phyloP scores from a whole-genome alignment of 345 rosid genomes.

The Syzygium aqueum region DNA sequence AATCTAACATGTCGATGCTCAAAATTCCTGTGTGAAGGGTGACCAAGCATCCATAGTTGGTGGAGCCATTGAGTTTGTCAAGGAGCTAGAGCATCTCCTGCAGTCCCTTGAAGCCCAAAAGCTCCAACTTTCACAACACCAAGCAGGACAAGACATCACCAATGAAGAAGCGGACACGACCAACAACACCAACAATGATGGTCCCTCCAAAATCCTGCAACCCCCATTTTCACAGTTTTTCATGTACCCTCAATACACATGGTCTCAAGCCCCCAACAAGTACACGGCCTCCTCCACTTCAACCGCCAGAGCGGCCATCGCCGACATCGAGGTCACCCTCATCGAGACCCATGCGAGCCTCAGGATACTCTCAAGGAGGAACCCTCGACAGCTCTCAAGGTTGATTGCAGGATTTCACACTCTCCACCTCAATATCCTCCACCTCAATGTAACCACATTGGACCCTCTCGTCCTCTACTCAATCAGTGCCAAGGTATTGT shows the following conservation, averaged over 20 bases:
- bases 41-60: constrained; percentile 95
- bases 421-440: constrained; percentile 61
- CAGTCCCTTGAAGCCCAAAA: constrained; percentile 65
- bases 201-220: neutral
- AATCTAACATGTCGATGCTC: neutral
- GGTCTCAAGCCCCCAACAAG: constrained; percentile 43
- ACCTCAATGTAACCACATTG: constrained; percentile 55
- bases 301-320: constrained; percentile 33
- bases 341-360: constrained; percentile 84
- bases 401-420: constrained; percentile 54
- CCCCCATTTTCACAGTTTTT: constrained; percentile 45
- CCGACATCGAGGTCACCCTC: constrained; percentile 75
- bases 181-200: neutral
- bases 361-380: constrained; percentile 54
- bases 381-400: constrained; percentile 44
- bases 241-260: constrained; percentile 39
- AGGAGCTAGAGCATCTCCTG: constrained; percentile 71
- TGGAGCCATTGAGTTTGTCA: constrained; percentile 84
- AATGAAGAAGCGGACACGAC: neutral
- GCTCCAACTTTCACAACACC: constrained; percentile 10
- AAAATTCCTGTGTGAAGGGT: constrained; percentile 29
- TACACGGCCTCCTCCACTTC: constrained; percentile 32
- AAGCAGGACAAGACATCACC: neutral
- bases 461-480: constrained; percentile 56
- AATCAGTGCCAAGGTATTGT: constrained; percentile 68